Evolutionary conservation across 768 basidiomycete species (phyloP).

Genomic region (Termitomyces sp.): DNA sequence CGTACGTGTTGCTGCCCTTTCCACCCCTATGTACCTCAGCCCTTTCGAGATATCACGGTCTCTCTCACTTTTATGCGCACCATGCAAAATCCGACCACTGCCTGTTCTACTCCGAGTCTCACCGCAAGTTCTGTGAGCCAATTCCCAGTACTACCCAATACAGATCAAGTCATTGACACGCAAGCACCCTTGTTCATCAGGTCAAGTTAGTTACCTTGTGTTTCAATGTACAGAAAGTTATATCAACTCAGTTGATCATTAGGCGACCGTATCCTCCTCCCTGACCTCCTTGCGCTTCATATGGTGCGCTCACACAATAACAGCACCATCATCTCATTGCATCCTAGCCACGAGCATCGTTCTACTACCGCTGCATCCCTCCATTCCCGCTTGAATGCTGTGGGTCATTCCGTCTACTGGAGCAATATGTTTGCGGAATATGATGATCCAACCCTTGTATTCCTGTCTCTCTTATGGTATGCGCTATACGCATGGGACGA

Average conservation of each 20-base stretch:
- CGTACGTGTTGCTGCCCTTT: conserved; percentile 25
- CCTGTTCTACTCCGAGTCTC: conserved; percentile 16
- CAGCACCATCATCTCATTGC: conserved; percentile 42
- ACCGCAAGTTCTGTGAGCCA: conserved; percentile 9
- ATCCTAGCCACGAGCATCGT: conserved; percentile 26
- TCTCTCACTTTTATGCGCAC: conserved; percentile 47
- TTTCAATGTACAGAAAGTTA: background rate
- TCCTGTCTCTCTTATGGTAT: conserved; percentile 52
- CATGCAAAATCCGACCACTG: conserved; percentile 23
- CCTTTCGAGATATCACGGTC: conserved; percentile 47
- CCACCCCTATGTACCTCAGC: background rate
- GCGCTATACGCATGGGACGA: conserved; percentile 60
- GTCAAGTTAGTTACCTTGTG: conserved; percentile 24
- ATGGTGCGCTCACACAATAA: conserved; percentile 37
- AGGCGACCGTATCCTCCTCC: conserved; percentile 29
- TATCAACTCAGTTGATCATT: background rate
- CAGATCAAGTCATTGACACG: conserved; percentile 42
- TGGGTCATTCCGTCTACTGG: conserved; percentile 42
- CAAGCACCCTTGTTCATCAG: conserved; percentile 41
- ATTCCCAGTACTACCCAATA: background rate
- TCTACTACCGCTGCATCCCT: conserved; percentile 30
- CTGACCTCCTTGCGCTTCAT: conserved; percentile 50
- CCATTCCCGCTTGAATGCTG: conserved; percentile 29
- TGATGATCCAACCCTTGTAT: conserved; percentile 49
- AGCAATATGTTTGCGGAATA: conserved; percentile 32